Conservation (phyloP, 2,329 filamentous ascomycete genomes). For the Botrytis elliptica region DNA sequence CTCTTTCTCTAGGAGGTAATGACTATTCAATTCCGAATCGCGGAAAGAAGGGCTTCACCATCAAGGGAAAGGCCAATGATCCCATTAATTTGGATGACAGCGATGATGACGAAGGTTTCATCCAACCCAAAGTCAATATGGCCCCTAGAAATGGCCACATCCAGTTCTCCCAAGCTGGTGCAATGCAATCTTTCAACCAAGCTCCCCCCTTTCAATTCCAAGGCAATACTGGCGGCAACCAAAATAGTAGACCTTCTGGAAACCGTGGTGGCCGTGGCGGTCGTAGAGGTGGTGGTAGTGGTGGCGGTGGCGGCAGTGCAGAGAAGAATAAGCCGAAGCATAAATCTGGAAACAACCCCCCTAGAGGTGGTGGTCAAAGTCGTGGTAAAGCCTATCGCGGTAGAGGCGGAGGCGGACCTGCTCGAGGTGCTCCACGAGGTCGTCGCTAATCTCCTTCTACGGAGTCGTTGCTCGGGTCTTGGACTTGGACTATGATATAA, state of each 20-base stretch:
- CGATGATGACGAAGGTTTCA: conserved; percentile 34
- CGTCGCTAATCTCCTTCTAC: background rate
- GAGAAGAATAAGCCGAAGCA: conserved; percentile 1
- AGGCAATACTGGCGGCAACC: conserved; percentile 3
- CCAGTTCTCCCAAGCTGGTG: conserved; percentile 16
- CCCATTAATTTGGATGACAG: conserved; percentile 36
- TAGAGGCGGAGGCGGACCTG: background rate
- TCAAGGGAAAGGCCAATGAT: conserved; percentile 38
- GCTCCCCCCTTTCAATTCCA: conserved; percentile 8
- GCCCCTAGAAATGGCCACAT: conserved; percentile 6
- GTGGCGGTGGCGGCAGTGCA: background rate
- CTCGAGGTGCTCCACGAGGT: conserved; percentile 15
- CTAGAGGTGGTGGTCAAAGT: conserved; percentile 3
- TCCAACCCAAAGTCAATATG: conserved; percentile 32
- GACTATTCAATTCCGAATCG: conserved; percentile 33
- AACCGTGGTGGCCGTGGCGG: conserved; percentile 4
- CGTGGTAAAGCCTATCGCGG: conserved; percentile 5
- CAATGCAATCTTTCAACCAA: conserved; percentile 10
- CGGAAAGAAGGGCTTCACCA: conserved; percentile 31
- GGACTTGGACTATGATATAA: background rate
- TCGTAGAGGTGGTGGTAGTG: background rate
- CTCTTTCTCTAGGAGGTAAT: conserved; percentile 32
- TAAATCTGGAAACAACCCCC: background rate
- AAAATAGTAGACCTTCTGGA: background rate
- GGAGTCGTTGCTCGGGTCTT: background rate